A percentile compares a stretch with the other conserved stretches of the same genome.
phyloP scores from a whole-genome alignment of 768 basidiomycete species.

The Tulasnella sp. region DNA sequence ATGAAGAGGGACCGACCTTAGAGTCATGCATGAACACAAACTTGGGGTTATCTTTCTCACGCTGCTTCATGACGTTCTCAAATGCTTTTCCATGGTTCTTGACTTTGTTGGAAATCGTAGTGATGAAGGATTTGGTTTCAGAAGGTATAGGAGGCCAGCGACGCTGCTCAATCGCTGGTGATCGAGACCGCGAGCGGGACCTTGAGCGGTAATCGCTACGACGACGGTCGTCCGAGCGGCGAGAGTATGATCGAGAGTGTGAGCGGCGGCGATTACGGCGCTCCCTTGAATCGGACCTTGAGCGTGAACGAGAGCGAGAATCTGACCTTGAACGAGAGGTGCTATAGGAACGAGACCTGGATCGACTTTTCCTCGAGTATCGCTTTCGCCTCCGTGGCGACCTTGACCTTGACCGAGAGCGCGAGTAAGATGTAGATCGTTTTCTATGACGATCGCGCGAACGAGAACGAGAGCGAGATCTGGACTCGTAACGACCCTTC shows the following conservation, averaged over 20 bases:
- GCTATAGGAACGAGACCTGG: constrained; percentile 27
- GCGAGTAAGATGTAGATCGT: no score
- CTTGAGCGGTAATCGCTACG: constrained; percentile 27
- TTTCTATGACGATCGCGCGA: not conserved
- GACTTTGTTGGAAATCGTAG: constrained; percentile 74
- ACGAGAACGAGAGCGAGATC: not conserved
- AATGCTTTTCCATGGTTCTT: constrained; percentile 67
- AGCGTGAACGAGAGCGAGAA: constrained; percentile 35
- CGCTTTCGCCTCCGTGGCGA: constrained; percentile 21
- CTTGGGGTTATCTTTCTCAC: constrained; percentile 69
- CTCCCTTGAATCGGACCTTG: constrained; percentile 34
- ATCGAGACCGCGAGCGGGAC: constrained; percentile 31
- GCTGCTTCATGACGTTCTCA: constrained; percentile 56
- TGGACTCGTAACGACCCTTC: no score
- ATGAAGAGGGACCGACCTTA: constrained; percentile 22
- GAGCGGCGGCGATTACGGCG: constrained; percentile 18
- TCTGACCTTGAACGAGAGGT: constrained; percentile 28
- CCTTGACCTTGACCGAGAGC: constrained; percentile 28
- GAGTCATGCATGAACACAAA: constrained; percentile 55
- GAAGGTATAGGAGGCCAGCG: constrained; percentile 3
- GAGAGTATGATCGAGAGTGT: constrained; percentile 11
- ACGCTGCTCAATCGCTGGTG: constrained; percentile 23
- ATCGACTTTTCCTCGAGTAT: constrained; percentile 26
- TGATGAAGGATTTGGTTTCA: constrained; percentile 74
- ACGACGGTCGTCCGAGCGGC: constrained; percentile 24